Evolutionary conservation across 768 basidiomycete species (phyloP).

Genomic region (Strobilomyces dryophilus): DNA sequence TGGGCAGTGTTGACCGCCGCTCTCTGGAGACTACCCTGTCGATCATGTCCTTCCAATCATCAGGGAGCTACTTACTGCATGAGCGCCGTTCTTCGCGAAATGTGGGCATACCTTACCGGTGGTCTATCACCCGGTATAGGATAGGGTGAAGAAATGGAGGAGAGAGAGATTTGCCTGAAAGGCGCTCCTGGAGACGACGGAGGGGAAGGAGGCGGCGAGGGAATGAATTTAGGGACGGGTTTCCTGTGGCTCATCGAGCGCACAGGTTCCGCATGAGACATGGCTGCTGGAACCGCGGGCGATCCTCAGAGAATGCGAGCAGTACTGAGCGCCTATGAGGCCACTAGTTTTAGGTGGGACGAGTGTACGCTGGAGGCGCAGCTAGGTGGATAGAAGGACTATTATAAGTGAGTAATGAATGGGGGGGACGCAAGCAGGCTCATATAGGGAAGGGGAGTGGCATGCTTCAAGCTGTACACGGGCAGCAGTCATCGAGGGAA

Average conservation of each 20-base stretch:
- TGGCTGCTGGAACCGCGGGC: conserved; percentile 8
- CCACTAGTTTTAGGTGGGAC: conserved; percentile 12
- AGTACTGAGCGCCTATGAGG: conserved; percentile 8
- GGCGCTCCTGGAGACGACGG: conserved; percentile 33
- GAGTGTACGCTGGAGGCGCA: conserved; percentile 18
- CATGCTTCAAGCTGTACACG: conserved; percentile 31
- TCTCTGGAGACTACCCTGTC: conserved; percentile 32
- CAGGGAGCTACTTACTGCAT: conserved; percentile 23
- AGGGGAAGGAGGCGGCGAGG: conserved; percentile 51
- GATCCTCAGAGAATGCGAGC: conserved; percentile 6
- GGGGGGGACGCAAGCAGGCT: conserved; percentile 19
- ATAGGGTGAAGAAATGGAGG: conserved; percentile 21
- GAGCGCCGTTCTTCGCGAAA: conserved; percentile 3
- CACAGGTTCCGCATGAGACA: conserved; percentile 28
- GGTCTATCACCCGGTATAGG: conserved; percentile 24
- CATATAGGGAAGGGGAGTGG: conserved; percentile 29
- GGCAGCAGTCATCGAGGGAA: conserved; percentile 29
- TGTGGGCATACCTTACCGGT: conserved; percentile 23
- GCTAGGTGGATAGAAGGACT: conserved; percentile 24
- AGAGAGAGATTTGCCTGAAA: conserved; percentile 30
- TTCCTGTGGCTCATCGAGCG: conserved; percentile 62
- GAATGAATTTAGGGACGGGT: conserved; percentile 63
- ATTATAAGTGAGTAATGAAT: conserved; percentile 29
- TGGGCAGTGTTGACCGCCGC: conserved; percentile 28
- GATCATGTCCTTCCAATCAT: conserved; percentile 35